Evolutionary conservation across 768 basidiomycete genomes (phyloP), one percentile per base, ranked within the genome.

Genomic region (Dacryopinax primogenitus): DNA sequence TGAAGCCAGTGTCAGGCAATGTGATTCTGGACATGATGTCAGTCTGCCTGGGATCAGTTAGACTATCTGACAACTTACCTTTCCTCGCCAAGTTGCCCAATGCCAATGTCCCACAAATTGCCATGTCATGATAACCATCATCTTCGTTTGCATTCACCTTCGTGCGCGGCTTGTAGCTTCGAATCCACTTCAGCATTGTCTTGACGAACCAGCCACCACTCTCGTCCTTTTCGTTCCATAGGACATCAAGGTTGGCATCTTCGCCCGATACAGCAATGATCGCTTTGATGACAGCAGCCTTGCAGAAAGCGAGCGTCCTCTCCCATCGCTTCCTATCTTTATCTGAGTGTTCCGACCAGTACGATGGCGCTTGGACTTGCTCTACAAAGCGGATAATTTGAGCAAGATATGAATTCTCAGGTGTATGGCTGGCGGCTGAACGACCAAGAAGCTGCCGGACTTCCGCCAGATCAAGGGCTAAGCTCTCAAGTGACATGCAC

Each of bases 241-340:
- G 76, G 7, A 86, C 82, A 62, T 90, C 85, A 67, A 82, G 82
- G 68, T 89, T 91, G 68, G 81, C 83, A 67, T 88, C 87, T 72
- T 91, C 88, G 37, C 90, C 90, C 9, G 89, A 84, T 39, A 88
- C 84, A 71, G 92, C 91, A 32, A 94, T 90, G 16, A 93, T 82
- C 1, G 87, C 83, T 70, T 92, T 91, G 74, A 92, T 86, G 9
- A 92, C 77, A 0, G 89, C 90, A 2, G 86, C 87, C 75, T 93
- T 94, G 76, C 90, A 90, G 32, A 86, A 82, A 68, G 85, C 84
- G 67, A 94, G 87, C 1, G 81, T 80, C 72, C 87, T 87, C 72
- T 88, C 83, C 74, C 83, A 86, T 61, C 78, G 76, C 66, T 79
- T 78, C 66, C 77, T 77, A 65, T 88, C 83, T 12, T 71, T 71